phyloP scores from a whole-genome alignment of 140 eudicot species.

The Cichorium intybus region DNA sequence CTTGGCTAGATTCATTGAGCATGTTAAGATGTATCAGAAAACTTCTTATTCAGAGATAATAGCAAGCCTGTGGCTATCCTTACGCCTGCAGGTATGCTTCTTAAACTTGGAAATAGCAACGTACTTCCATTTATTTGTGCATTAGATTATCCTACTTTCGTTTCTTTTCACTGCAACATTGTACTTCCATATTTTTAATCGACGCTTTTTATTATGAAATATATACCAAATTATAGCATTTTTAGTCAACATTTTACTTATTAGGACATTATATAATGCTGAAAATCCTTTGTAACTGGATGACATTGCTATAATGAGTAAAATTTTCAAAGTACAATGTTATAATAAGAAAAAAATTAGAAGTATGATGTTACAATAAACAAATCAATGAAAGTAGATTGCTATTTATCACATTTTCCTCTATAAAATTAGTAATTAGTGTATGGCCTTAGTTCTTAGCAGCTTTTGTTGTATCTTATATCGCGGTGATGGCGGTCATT shows the following conservation, averaged over 20 bases:
- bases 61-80: slow-evolving; percentile 95
- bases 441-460: slow-evolving; percentile 65
- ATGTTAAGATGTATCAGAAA: slow-evolving; percentile 60
- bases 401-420: neutral
- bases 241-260: too few relatives aligned
- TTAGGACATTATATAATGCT: too few relatives aligned
- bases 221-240: too few relatives aligned
- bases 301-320: too few relatives aligned
- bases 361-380: neutral
- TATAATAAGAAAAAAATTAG: too few relatives aligned
- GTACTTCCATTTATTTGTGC: too few relatives aligned
- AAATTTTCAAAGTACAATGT: too few relatives aligned
- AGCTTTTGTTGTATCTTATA: slow-evolving; percentile 77
- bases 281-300: too few relatives aligned
- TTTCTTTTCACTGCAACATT: too few relatives aligned
- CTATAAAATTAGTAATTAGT: slow-evolving; percentile 16
- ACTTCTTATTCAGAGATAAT: slow-evolving; percentile 81
- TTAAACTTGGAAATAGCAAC: slow-evolving; percentile 1
- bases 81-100: slow-evolving; percentile 80
- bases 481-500: slow-evolving; percentile 85
- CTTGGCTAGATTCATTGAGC: slow-evolving; percentile 54
- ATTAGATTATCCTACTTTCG: too few relatives aligned
- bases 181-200: too few relatives aligned
- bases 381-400: neutral
- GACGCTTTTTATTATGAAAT: too few relatives aligned